Percentiles rank a stretch among this genome's conserved stretches.
These are phyloP conservation scores for Trypanosoma brucei DNA, from an alignment of 208 protist species.

Conservation along the genomic window DNA sequence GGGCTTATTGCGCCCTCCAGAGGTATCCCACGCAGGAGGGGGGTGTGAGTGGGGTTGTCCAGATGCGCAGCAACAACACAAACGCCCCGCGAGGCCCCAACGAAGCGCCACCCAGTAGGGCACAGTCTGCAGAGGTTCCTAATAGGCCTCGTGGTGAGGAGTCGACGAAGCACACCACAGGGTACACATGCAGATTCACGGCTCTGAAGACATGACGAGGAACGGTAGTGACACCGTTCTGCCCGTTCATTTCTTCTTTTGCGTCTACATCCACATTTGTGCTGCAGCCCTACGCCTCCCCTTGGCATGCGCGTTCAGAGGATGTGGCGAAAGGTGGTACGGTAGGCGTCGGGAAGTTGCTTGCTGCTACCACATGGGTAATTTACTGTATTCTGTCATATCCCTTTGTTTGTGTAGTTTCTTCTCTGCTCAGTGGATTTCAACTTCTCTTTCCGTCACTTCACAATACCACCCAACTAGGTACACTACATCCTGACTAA, in stretches of 20 bases:
- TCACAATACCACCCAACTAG: too few relatives aligned
- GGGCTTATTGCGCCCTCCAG: conserved; percentile 13
- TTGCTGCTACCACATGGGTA: too few relatives aligned
- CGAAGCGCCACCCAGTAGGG: not conserved
- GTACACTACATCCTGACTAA: too few relatives aligned
- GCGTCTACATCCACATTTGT: too few relatives aligned
- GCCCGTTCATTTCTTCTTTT: not conserved
- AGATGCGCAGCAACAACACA: not conserved
- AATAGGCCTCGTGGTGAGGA: not conserved
- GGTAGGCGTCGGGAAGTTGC: too few relatives aligned
- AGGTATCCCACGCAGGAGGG: not conserved
- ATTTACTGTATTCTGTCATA: too few relatives aligned
- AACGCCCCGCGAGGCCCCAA: not conserved
- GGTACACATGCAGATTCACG: not conserved
- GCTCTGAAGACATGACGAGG: not conserved
- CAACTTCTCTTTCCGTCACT: too few relatives aligned
- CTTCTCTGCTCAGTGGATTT: too few relatives aligned
- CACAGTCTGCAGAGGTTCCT: not conserved
- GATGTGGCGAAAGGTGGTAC: too few relatives aligned
- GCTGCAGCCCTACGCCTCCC: too few relatives aligned
- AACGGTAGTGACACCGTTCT: not conserved
- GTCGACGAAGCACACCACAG: not conserved
- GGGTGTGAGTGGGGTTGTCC: not conserved
- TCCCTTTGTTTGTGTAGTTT: too few relatives aligned
- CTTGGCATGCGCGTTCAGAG: too few relatives aligned